Base-by-base conservation (phyloP, 2,329 filamentous ascomycete species). In the Cladosporium sp. region DNA sequence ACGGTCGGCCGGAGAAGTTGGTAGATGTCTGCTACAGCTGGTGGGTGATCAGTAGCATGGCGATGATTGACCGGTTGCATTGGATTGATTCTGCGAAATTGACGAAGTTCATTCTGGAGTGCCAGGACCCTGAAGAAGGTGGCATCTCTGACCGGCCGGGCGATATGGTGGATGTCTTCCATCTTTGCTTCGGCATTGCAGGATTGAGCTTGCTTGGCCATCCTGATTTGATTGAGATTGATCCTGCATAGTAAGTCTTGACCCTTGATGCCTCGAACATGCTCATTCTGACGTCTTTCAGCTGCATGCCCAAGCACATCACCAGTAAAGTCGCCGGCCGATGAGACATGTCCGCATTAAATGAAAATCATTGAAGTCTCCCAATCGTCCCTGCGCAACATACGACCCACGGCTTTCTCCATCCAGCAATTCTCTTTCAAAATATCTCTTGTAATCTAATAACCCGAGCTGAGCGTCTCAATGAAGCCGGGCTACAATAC, bases 1-100 rank as follows among this genome's bases (percentile, higher is more conserved):
- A 99, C 66, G 93, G 93, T 2, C 80, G 93, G 43, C 93, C 93
- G 0, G 93, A 97, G 72, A 99, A 99, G 75, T 74, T 88, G 56
- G 92, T 96, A 67, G 93, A 99, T 68, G 92, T 96, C 12, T 99
- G 93, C 73, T 99, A 99, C 72, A 96, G 89, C 68, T 99, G 93
- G 93, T 99, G 93, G 93, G 93, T 97, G 39, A 74, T 92, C 64
- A 92, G 88, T 65, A 96, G 91, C 67, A 73, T 99, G 59, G 85
- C 87, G 40, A 96, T 97, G 79, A 88, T 99, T 59, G 84, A 80
- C 48, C 84, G 85, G 50, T 79, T 90, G 47, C 88, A 96, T 68
- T 99, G 93, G 93, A 95, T 99, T 65, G 89, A 99, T 72, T 80
- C 84, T 43, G 77, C 84, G 51, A 88, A 88, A 64, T 79, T 99